These are phyloP conservation scores for Pythium vanterpoolii DNA, from an alignment of 352 stramenopile genomes.

Conservation along the genomic window DNA sequence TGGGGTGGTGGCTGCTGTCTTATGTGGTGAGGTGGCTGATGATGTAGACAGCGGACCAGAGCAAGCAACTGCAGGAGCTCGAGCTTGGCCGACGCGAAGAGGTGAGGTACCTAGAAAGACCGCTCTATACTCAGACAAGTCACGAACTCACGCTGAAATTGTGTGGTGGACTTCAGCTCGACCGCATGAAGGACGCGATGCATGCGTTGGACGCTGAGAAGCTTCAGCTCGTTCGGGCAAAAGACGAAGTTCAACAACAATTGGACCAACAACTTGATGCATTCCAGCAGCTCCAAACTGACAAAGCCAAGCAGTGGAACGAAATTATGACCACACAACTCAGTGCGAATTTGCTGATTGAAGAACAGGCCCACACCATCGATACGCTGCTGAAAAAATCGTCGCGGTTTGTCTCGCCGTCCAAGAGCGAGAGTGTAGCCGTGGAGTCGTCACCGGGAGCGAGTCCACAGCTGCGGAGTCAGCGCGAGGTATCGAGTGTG, in stretches of 20 bases:
- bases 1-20: not conserved
- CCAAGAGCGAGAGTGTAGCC: constrained; percentile 25
- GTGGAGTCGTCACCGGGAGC: not conserved
- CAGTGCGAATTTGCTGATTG: constrained; percentile 71
- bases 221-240: constrained; percentile 32
- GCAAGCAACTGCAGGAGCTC: constrained; percentile 60
- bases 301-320: constrained; percentile 68
- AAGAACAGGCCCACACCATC: constrained; percentile 79
- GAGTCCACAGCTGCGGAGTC: constrained; percentile 4
- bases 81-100: constrained; percentile 40
- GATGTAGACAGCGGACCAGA: constrained; percentile 61
- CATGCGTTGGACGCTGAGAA: constrained; percentile 37
- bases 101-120: too few relatives aligned
- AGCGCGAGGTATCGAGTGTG: constrained; percentile 3
- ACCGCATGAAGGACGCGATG: constrained; percentile 32
- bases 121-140: too few relatives aligned
- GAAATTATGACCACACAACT: constrained; percentile 69
- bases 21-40: not conserved
- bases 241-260: constrained; percentile 35
- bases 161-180: constrained; percentile 18
- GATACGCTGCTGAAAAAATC: constrained; percentile 66
- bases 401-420: constrained; percentile 37
- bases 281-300: constrained; percentile 50
- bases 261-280: constrained; percentile 45
- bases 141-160: too few relatives aligned